Evolutionary conservation across 2,329 filamentous ascomycete genomes (phyloP).

Genomic region (Xylaria sp.): DNA sequence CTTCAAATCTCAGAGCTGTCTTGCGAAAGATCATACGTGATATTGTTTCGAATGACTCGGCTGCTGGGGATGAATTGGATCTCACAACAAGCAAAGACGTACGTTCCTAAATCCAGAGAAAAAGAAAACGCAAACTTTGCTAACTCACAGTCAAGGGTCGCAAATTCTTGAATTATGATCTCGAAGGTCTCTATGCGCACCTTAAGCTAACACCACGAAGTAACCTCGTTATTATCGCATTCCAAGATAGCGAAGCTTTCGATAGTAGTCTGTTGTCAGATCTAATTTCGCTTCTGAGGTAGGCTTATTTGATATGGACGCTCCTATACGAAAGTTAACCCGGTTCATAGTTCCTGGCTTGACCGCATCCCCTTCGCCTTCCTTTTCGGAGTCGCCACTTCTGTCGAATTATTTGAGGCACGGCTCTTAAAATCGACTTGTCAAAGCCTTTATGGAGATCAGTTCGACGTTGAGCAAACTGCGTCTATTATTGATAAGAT

Average conservation of each 20-base stretch:
- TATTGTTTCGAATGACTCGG: constrained; percentile 59
- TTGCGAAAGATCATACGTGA: constrained; percentile 79
- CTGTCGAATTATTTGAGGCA: constrained; percentile 80
- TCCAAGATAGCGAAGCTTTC: constrained; percentile 86
- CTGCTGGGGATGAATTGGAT: constrained; percentile 66
- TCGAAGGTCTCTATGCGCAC: constrained; percentile 74
- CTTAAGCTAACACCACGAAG: constrained; percentile 62
- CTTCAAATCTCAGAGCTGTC: constrained; percentile 76
- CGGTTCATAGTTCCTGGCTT: constrained; percentile 67
- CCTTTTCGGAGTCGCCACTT: constrained; percentile 83
- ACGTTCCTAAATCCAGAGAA: constrained; percentile 40
- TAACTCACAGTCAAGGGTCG: constrained; percentile 58
- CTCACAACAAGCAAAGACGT: constrained; percentile 60
- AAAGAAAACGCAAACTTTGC: neutral
- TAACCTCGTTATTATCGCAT: constrained; percentile 72
- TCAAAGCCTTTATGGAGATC: constrained; percentile 72
- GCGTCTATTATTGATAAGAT: constrained; percentile 77
- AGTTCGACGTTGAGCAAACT: constrained; percentile 82
- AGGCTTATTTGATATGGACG: constrained; percentile 49
- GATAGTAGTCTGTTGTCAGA: constrained; percentile 78
- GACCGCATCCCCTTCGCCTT: constrained; percentile 80
- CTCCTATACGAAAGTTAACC: constrained; percentile 12
- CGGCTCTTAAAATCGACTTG: constrained; percentile 75
- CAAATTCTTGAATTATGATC: constrained; percentile 80
- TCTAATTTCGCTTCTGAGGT: constrained; percentile 75